These are phyloP conservation scores for Alternaria angustiovoidea DNA, from an alignment of 2,329 filamentous ascomycete species.

Conservation along the genomic window DNA sequence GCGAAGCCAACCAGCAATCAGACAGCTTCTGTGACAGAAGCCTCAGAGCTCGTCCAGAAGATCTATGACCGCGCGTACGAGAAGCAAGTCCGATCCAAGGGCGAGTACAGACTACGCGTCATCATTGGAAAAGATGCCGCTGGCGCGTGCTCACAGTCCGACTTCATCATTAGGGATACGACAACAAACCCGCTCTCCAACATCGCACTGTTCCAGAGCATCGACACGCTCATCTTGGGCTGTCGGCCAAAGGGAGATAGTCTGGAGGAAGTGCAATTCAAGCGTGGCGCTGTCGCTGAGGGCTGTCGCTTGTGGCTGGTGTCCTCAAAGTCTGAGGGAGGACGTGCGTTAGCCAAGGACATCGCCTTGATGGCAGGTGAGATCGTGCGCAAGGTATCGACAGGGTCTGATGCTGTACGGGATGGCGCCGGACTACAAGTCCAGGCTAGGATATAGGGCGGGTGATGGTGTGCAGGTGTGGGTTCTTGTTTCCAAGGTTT, in stretches of 20 bases:
- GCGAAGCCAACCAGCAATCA: slow-evolving; percentile 36
- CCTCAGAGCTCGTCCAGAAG: slow-evolving; percentile 43
- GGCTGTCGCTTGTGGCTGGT: slow-evolving; percentile 46
- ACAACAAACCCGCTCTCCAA: slow-evolving; percentile 22
- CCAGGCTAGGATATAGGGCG: slow-evolving; percentile 42
- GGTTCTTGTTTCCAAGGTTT: slow-evolving; percentile 3
- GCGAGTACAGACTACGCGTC: slow-evolving; percentile 39
- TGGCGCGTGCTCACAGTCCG: slow-evolving; percentile 33
- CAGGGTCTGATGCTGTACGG: slow-evolving; percentile 21
- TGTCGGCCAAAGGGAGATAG: slow-evolving; percentile 48
- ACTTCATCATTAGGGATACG: slow-evolving; percentile 45
- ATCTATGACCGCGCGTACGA: slow-evolving; percentile 49
- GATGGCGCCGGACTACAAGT: slow-evolving; percentile 30
- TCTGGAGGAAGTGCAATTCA: slow-evolving; percentile 50
- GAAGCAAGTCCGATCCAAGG: slow-evolving; percentile 46
- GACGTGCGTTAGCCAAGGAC: slow-evolving; percentile 48
- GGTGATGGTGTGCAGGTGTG: slow-evolving; percentile 8
- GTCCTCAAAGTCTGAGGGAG: slow-evolving; percentile 42
- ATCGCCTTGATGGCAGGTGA: slow-evolving; percentile 45
- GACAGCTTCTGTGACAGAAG: slow-evolving; percentile 27
- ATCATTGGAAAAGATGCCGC: slow-evolving; percentile 37
- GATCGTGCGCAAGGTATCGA: slow-evolving; percentile 37
- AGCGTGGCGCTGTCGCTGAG: slow-evolving; percentile 41
- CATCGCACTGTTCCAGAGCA: slow-evolving; percentile 36
- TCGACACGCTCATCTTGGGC: slow-evolving; percentile 45